Percentiles rank a stretch among this genome's conserved stretches.
Evolutionary conservation across 768 basidiomycete species (phyloP).

Genomic region (Cystobasidium ongulense): DNA sequence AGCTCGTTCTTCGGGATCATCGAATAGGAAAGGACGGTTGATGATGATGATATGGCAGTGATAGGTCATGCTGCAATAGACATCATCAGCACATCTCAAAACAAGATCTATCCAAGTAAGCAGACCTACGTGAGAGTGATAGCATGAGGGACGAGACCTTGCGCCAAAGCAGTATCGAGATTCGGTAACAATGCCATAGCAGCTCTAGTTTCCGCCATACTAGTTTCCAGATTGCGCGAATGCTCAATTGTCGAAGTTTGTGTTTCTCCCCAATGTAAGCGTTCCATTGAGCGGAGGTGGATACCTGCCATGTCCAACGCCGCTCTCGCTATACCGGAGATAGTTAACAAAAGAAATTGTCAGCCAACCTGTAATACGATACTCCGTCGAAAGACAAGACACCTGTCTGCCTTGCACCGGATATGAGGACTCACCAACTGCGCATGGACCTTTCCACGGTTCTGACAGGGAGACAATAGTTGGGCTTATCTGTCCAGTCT

Average conservation of each 20-base stretch:
- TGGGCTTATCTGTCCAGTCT: not conserved
- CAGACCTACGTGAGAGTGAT: not conserved
- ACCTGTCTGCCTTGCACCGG: not conserved
- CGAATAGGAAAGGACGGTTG: conserved; percentile 18
- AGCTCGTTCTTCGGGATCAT: not conserved
- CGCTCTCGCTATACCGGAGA: not conserved
- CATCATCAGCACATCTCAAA: not conserved
- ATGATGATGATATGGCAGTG: conserved; percentile 25
- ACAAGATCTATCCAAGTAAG: not conserved
- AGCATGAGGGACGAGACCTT: not conserved
- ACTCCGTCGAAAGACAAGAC: not conserved
- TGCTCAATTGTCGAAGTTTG: conserved; percentile 12
- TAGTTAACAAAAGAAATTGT: no score
- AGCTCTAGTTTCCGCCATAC: conserved; percentile 3
- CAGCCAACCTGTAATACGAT: no score
- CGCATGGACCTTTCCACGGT: not conserved
- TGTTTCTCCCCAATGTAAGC: conserved; percentile 1
- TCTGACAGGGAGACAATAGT: not conserved
- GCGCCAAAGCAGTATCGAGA: not conserved
- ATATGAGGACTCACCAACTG: not conserved
- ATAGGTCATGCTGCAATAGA: conserved; percentile 5
- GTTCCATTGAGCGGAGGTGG: conserved; percentile 14
- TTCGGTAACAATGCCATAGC: conserved; percentile 16
- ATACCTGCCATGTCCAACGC: conserved; percentile 19
- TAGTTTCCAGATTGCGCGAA: not conserved